Evolutionary conservation across 1,139 yeast species (phyloP).

Genomic region (Geotrichum australiense): DNA sequence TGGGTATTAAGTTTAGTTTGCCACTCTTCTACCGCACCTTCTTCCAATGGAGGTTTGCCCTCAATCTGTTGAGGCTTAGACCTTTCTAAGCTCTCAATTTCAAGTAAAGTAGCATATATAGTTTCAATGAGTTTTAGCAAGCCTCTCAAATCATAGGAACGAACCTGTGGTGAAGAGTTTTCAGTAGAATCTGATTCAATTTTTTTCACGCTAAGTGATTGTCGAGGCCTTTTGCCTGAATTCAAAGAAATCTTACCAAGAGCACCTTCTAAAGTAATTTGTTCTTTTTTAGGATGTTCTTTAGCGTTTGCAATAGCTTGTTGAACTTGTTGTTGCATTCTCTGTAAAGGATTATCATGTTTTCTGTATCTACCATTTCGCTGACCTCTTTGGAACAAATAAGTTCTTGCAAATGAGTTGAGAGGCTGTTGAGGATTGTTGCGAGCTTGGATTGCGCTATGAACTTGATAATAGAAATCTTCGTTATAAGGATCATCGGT

Average conservation of each 20-base stretch:
- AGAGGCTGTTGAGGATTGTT: conserved; percentile 40
- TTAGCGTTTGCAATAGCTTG: conserved; percentile 94
- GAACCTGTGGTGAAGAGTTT: conserved; percentile 9
- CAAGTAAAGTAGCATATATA: conserved; percentile 70
- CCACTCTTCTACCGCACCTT: conserved; percentile 28
- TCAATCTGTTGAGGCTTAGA: conserved; percentile 31
- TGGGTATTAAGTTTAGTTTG: conserved; percentile 29
- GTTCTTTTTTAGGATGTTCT: conserved; percentile 73
- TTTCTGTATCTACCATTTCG: conserved; percentile 58
- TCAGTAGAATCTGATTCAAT: conserved; percentile 14
- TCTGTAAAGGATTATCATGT: conserved; percentile 77
- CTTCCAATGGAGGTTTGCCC: conserved; percentile 29
- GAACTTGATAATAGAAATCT: conserved; percentile 93
- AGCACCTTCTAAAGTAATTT: conserved; percentile 77
- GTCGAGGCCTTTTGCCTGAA: conserved; percentile 82
- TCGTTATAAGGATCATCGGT: conserved; percentile 97
- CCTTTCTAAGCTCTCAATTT: conserved; percentile 78
- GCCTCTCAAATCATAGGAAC: conserved; percentile 15
- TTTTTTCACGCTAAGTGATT: conserved; percentile 60
- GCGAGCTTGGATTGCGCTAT: conserved; percentile 70
- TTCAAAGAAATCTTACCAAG: conserved; percentile 81
- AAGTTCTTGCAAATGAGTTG: conserved; percentile 86
- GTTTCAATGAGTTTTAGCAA: conserved; percentile 51
- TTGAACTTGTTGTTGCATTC: conserved; percentile 98
- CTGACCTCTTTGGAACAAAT: conserved; percentile 85